A percentile compares a stretch with the other conserved stretches of the same genome.
Evolutionary conservation across 2,329 filamentous ascomycete species (phyloP).

Genomic region (Nemania diffusa): DNA sequence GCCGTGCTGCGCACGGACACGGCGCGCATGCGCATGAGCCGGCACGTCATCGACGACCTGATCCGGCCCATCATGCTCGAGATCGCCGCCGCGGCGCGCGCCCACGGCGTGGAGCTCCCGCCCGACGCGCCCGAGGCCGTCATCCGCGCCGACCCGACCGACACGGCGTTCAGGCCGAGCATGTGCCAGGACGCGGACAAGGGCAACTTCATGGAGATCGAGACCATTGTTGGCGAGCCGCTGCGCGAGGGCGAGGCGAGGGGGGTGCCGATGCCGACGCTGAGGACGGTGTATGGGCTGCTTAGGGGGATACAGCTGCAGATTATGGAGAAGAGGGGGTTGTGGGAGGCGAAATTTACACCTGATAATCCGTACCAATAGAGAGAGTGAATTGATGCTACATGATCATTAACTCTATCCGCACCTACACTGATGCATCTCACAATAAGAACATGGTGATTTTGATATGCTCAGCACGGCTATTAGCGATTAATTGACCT

Average conservation of each 20-base stretch:
- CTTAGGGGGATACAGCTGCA: conserved; percentile 60
- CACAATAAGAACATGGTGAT: too few species aligned
- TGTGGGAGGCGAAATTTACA: conserved; percentile 46
- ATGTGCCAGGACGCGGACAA: conserved; percentile 66
- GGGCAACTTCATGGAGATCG: conserved; percentile 65
- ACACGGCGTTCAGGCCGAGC: conserved; percentile 61
- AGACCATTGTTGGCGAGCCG: conserved; percentile 68
- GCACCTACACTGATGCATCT: too few species aligned
- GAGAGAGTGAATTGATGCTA: background rate
- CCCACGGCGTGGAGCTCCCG: conserved; percentile 52
- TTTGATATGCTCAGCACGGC: too few species aligned
- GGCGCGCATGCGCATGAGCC: conserved; percentile 58
- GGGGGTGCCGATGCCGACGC: conserved; percentile 61
- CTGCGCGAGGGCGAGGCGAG: conserved; percentile 59
- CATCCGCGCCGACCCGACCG: conserved; percentile 61
- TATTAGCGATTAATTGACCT: too few species aligned
- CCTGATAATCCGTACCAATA: conserved; percentile 41
- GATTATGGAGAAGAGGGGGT: conserved; percentile 56
- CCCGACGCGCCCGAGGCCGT: conserved; percentile 56
- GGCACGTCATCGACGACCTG: conserved; percentile 57
- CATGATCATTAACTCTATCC: too few species aligned
- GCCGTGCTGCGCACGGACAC: conserved; percentile 63
- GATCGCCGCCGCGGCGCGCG: conserved; percentile 59
- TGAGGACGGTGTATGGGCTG: conserved; percentile 60
- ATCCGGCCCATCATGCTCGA: conserved; percentile 65